phyloP scores from a whole-genome alignment of 345 rosid species.

The Draba incana region DNA sequence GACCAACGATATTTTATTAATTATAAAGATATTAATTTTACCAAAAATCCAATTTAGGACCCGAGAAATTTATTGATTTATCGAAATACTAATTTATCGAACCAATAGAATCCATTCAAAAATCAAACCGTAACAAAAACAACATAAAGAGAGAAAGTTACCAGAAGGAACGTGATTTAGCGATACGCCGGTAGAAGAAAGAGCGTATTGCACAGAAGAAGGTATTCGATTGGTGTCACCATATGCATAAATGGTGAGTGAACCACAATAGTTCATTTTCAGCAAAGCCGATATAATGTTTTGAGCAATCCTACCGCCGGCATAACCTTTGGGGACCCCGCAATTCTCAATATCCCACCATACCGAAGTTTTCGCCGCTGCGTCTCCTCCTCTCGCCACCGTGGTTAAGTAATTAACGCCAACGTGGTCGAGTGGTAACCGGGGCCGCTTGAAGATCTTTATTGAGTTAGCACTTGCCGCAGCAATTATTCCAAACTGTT shows the following conservation, averaged over 20 bases:
- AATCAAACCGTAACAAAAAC: too few species aligned
- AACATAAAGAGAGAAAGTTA: constrained; percentile 6
- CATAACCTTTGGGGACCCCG: constrained; percentile 63
- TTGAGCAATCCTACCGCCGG: constrained; percentile 60
- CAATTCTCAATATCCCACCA: constrained; percentile 95
- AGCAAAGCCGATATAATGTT: constrained; percentile 71
- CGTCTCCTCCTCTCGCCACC: background rate
- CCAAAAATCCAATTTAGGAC: too few species aligned
- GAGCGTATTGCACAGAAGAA: constrained; percentile 61
- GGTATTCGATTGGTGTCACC: constrained; percentile 66
- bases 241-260: constrained; percentile 72
- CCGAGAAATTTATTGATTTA: too few species aligned
- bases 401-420: background rate
- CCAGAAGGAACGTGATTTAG: constrained; percentile 83
- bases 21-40: too few species aligned
- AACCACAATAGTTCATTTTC: constrained; percentile 60
- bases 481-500: background rate
- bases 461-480: background rate
- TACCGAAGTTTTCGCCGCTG: constrained; percentile 67
- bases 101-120: too few species aligned
- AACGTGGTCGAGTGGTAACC: background rate
- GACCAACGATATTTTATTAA: too few species aligned
- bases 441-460: background rate
- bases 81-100: too few species aligned
- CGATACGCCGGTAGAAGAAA: constrained; percentile 75